Percentiles rank a stretch among this genome's conserved stretches.
These are phyloP conservation scores for Baorangia bicolor DNA, from an alignment of 768 basidiomycete species.

Conservation along the genomic window DNA sequence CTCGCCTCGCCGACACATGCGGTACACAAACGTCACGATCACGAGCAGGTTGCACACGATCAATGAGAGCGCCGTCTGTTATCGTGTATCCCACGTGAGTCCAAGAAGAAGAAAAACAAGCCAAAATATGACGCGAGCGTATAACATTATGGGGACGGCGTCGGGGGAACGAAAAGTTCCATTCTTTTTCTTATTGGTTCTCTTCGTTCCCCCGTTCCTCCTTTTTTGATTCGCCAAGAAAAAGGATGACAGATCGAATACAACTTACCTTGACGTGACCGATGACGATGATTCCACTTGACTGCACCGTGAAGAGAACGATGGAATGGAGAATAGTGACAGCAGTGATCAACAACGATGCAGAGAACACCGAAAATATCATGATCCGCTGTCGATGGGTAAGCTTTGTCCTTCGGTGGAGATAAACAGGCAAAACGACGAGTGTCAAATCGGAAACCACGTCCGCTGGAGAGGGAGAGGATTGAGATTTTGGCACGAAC, in stretches of 20 bases:
- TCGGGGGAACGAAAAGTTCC: background rate
- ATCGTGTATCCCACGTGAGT: background rate
- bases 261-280: conserved; percentile 24
- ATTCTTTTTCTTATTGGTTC: background rate
- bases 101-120: too few relatives aligned
- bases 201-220: background rate
- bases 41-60: conserved; percentile 30
- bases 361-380: conserved; percentile 20
- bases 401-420: conserved; percentile 7
- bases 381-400: conserved; percentile 13
- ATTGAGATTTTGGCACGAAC: background rate
- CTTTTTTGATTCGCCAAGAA: background rate
- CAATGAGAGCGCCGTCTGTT: conserved; percentile 22
- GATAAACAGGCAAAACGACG: conserved; percentile 17
- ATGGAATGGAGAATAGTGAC: conserved; percentile 20
- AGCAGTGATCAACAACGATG: conserved; percentile 17
- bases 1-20: conserved; percentile 4
- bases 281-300: conserved; percentile 13
- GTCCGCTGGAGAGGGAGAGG: conserved; percentile 14
- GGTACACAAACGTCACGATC: conserved; percentile 23
- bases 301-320: background rate
- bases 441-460: conserved; percentile 18
- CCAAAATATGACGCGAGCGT: too few relatives aligned
- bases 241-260: background rate
- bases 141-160: background rate